Evolutionary conservation across 352 stramenopile species (phyloP).

Genomic region (Phytophthora pluvialis): DNA sequence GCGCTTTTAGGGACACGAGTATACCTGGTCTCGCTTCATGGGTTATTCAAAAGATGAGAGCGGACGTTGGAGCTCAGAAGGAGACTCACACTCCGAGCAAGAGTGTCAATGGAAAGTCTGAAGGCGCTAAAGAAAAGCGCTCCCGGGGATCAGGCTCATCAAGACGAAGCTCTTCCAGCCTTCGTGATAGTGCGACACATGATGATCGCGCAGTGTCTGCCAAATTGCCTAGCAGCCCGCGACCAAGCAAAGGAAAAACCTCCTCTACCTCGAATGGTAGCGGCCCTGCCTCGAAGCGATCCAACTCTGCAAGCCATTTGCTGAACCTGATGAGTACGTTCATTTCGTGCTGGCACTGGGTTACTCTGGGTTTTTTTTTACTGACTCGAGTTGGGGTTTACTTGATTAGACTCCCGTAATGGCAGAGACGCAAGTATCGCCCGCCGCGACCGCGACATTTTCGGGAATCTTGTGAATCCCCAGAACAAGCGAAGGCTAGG

Average conservation of each 20-base stretch:
- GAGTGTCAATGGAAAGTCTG: slow-evolving; percentile 13
- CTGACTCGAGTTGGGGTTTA: slow-evolving; percentile 12
- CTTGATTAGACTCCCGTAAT: slow-evolving; percentile 38
- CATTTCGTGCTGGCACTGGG: background rate
- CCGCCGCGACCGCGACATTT: slow-evolving; percentile 43
- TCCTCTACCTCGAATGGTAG: slow-evolving; percentile 16
- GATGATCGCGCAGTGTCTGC: slow-evolving; percentile 2
- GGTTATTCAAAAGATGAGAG: slow-evolving; percentile 69
- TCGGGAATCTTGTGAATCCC: slow-evolving; percentile 37
- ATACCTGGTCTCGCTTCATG: slow-evolving; percentile 56
- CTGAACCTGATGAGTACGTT: slow-evolving; percentile 59
- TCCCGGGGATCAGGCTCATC: slow-evolving; percentile 11
- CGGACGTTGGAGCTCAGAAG: slow-evolving; percentile 28
- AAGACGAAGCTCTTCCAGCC: slow-evolving; percentile 5
- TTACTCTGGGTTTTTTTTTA: background rate
- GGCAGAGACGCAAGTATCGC: slow-evolving; percentile 23
- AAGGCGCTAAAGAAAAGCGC: slow-evolving; percentile 15
- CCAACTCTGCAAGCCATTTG: slow-evolving; percentile 71
- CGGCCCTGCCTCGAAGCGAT: slow-evolving; percentile 33
- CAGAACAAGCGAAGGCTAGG: slow-evolving; percentile 44
- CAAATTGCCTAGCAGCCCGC: slow-evolving; percentile 14
- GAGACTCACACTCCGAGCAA: slow-evolving; percentile 15
- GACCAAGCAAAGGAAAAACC: slow-evolving; percentile 22
- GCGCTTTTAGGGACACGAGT: slow-evolving; percentile 27
- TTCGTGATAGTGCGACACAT: slow-evolving; percentile 12